Evolutionary conservation across 1,284 basidiomycete species (phyloP).

Genomic region (Paramarasmius palmivorus): DNA sequence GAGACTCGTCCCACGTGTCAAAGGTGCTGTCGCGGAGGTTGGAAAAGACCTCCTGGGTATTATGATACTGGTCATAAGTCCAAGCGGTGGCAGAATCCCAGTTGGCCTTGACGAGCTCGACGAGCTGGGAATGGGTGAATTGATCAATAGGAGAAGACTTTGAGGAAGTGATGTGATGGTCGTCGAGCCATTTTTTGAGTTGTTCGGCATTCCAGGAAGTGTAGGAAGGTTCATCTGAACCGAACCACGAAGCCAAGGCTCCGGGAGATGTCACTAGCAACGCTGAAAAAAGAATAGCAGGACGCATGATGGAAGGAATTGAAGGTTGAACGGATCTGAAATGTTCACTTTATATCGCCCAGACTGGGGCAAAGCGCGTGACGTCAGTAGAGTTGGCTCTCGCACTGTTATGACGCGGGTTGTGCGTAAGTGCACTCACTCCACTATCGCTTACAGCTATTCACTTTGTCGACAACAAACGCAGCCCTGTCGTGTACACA

Average conservation of each 20-base stretch:
- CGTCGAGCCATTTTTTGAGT: constrained; percentile 70
- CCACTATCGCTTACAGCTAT: too few species aligned
- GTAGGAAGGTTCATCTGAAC: constrained; percentile 49
- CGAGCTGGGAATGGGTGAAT: constrained; percentile 48
- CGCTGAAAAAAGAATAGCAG: constrained; percentile 34
- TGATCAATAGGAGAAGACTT: constrained; percentile 34
- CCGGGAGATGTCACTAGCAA: constrained; percentile 30
- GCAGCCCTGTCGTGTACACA: too few species aligned
- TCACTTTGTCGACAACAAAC: too few species aligned
- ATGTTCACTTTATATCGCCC: not conserved
- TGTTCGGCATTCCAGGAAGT: constrained; percentile 63
- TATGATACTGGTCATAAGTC: constrained; percentile 61
- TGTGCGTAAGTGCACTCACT: too few species aligned
- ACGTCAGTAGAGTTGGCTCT: too few species aligned
- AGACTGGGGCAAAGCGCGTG: too few species aligned
- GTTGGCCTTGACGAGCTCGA: constrained; percentile 59
- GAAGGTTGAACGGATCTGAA: not conserved
- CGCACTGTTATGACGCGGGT: too few species aligned
- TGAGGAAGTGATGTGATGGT: constrained; percentile 66
- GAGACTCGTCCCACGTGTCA: constrained; percentile 80
- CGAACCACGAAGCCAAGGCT: constrained; percentile 58
- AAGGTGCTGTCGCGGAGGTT: constrained; percentile 57
- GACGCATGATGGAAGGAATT: constrained; percentile 36
- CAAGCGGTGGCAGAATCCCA: constrained; percentile 61
- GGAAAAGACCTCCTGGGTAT: constrained; percentile 68